These are phyloP conservation scores for Triticum monococcum DNA, from an alignment of 176 grass and related monocot genomes.

Conservation along the genomic window DNA sequence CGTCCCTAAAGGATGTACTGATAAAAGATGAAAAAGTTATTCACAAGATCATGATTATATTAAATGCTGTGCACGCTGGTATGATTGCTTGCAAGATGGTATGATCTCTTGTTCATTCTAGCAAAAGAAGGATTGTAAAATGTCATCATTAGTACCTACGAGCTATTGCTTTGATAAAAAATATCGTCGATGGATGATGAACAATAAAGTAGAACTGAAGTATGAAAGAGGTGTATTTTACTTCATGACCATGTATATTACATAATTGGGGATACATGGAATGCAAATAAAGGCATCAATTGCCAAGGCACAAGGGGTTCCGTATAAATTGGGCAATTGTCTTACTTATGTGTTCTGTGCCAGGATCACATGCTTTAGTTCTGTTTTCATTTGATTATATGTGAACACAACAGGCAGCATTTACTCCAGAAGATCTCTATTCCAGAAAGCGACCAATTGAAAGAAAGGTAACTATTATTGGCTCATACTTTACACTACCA, in stretches of 20 bases:
- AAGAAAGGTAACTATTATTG: slow-evolving; percentile 52
- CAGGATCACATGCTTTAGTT: not conserved
- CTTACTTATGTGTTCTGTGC: not conserved
- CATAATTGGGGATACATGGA: not conserved
- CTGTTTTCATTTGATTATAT: slow-evolving; percentile 28
- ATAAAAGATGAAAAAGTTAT: not conserved
- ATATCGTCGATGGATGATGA: not conserved
- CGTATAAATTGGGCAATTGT: not conserved
- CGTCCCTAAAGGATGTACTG: not conserved
- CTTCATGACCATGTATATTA: not conserved
- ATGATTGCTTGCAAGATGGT: not conserved
- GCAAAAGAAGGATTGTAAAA: slow-evolving; percentile 12
- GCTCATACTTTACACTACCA: slow-evolving; percentile 11
- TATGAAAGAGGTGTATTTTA: not conserved
- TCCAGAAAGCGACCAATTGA: slow-evolving; percentile 70
- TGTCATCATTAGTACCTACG: not conserved
- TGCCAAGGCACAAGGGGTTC: not conserved
- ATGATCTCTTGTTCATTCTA: not conserved
- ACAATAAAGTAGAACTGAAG: not conserved
- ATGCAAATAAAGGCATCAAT: not conserved
- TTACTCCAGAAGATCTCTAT: slow-evolving; percentile 91
- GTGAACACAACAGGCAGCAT: slow-evolving; percentile 61
- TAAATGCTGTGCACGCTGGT: not conserved
- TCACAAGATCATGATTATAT: not conserved
- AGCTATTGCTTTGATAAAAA: slow-evolving; percentile 21